Base-by-base conservation (phyloP, 352 stramenopile genomes). In the Blastocystis sp. region DNA sequence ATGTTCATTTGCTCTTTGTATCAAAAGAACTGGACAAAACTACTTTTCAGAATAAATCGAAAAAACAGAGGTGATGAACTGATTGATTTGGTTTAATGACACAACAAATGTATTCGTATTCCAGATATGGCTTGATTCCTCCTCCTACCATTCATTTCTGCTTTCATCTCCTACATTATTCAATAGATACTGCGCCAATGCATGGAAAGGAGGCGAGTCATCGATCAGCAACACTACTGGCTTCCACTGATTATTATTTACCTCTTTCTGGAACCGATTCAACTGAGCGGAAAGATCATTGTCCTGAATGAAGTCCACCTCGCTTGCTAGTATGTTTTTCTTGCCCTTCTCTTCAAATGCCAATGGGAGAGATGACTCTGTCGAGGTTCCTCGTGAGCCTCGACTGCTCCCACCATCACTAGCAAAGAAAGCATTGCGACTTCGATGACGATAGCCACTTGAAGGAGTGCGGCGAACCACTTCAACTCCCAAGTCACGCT, bases 1-100 rank as follows among this genome's bases (percentile, higher is more conserved):
- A 13, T 50, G 50, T n/a, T 85, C 73, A 9, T 18, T 85, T 16
- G 63, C 20, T 66, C 73, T 85, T 69, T n/a, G 30, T 1, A 53
- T 66, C 26, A 85, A 3, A 13, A 1, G 3, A 39, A 7, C 5
- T 20, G 1, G 2, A 8, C 1, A 50, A 53, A 8, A 9, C 0
- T 45, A 85, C 73, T 47, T 59, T 24, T 85, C 73, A n/a, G n/a
- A 54, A 43, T 85, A 85, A 9, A 85, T 53, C 0, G 47, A 64
- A 45, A 53, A 85, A 5, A 85, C 43, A 3, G n/a, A 24, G 11
- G 2, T 50, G 24, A 85, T 2, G 39, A 30, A 59, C 20, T n/a
- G 11, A n/a, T n/a, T 59, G 11, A 59, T 59, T 59, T 59, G 11
- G 11, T 59, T n/a, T n/a, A 59, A n/a, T n/a, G 50, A n/a, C 50